Evolutionary conservation across 306 rosid genomes (phyloP), one percentile per base, ranked within the genome.

Genomic region (Gastrolobium villosum): DNA sequence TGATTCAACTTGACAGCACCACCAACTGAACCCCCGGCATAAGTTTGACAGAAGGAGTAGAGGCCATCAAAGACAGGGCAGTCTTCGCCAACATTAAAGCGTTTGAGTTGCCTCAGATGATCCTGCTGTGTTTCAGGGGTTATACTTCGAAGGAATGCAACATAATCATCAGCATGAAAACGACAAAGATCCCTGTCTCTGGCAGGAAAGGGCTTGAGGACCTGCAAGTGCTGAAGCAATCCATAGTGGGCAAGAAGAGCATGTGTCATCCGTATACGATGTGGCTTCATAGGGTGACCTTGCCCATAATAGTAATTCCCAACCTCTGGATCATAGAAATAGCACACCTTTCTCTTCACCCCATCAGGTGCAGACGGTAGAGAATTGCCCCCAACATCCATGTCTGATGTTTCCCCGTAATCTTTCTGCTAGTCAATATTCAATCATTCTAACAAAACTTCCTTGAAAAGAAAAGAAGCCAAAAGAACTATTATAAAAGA

Each of bases 281-380:
- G 97, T 2, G 97, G 97, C 87, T 92, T 92, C 97, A 92, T 92
- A n/a, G 97, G 95, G 72, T 92, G 97, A 62, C 97, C 97, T 74
- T 92, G 97, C 26, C 97, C 97, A 70, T 92, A 92, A 79, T 92
- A 92, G 87, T 92, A 90, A 83, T 92, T 92, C 56, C 97, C 96
- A 6, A 92, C 97, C 71, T 90, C 95, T 4, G 95, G 97, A 85
- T 92, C 97, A 83, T 90, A 92, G 88, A 92, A 90, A 84, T 92
- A 90, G 66, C 87, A 78, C 78, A 90, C 97, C 61, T 88, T 92
- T 62, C 97, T 86, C 91, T 92, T 92, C 76, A 92, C 89, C 28
- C 87, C 97, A 66, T 92, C 97, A 56, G 95, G 88, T 4, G 89
- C 92, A 71, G 97, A 92, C 36, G 90, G 88, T 34, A 92, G 82